Percentiles rank a stretch among this genome's conserved stretches.
Conservation (phyloP, 176 grass and related monocot species). For the Pharus latifolius region DNA sequence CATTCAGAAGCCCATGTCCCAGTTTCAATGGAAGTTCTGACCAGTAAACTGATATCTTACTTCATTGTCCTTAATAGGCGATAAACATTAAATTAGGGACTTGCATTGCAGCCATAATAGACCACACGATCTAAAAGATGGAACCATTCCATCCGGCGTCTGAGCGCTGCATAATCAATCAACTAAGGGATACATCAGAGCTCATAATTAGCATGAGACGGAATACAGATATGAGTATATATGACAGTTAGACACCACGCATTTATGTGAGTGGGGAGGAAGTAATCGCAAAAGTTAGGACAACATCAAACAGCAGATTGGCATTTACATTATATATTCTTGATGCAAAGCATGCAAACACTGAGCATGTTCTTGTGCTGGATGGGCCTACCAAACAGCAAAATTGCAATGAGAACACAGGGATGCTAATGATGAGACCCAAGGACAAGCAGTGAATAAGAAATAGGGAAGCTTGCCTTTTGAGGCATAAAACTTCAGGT, state of each 20-base stretch:
- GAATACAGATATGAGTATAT: neutral
- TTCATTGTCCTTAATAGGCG: neutral
- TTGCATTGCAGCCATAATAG: neutral
- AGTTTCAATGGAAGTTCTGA: neutral
- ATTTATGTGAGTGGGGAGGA: neutral
- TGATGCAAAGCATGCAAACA: constrained; percentile 99
- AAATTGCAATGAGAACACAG: constrained; percentile 35
- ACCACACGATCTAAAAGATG: constrained; percentile 24
- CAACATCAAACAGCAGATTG: neutral
- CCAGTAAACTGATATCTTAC: neutral
- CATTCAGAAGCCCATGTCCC: neutral
- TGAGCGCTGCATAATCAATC: constrained; percentile 18
- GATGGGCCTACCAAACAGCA: constrained; percentile 75
- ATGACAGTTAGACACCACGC: neutral
- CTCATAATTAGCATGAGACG: neutral
- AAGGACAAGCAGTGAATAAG: too few relatives aligned
- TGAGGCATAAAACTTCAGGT: constrained; percentile 68
- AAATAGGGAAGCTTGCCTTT: constrained; percentile 42
- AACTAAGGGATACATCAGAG: neutral
- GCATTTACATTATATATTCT: constrained; percentile 68
- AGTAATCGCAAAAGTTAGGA: neutral
- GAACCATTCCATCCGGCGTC: constrained; percentile 57
- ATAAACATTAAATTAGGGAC: neutral
- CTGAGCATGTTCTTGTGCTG: constrained; percentile 84
- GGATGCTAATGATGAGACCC: neutral